phyloP scores from a whole-genome alignment of 805 yeast species.

The Candida koratica region DNA sequence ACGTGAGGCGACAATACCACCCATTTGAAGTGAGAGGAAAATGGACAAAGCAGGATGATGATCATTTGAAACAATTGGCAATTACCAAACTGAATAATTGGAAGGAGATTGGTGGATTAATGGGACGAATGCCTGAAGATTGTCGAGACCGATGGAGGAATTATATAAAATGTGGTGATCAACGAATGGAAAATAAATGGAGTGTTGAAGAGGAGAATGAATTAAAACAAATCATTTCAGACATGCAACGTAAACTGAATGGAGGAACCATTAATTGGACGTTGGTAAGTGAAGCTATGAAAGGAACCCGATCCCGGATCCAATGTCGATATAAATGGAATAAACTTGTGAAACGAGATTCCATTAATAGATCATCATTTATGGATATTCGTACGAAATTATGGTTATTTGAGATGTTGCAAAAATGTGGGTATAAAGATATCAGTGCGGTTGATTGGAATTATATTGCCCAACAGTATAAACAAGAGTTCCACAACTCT shows the following conservation, averaged over 20 bases:
- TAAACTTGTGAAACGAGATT: conserved; percentile 63
- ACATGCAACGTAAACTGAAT: conserved; percentile 17
- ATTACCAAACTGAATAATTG: conserved; percentile 75
- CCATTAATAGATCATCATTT: conserved; percentile 25
- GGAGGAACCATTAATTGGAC: conserved; percentile 75
- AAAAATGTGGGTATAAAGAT: conserved; percentile 22
- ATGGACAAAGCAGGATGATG: conserved; percentile 85
- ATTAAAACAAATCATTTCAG: conserved; percentile 36
- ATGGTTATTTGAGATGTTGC: conserved; percentile 36
- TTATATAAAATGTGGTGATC: conserved; percentile 85
- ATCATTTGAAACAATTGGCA: conserved; percentile 57
- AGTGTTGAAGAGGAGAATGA: conserved; percentile 62
- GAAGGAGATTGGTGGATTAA: conserved; percentile 73
- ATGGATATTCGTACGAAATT: conserved; percentile 32
- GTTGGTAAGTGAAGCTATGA: conserved; percentile 81
- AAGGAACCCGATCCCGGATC: conserved; percentile 82
- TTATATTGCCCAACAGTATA: conserved; percentile 25
- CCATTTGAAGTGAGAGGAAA: conserved; percentile 83
- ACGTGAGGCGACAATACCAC: conserved; percentile 85
- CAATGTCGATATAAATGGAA: conserved; percentile 97
- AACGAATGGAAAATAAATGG: conserved; percentile 80
- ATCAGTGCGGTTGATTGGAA: conserved; percentile 35
- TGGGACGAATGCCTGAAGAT: conserved; percentile 97
- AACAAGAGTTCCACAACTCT: conserved; percentile 18
- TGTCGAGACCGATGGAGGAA: conserved; percentile 96